These are phyloP conservation scores for Brasenia schreberi DNA, from an alignment of 164 flowering plant species.

Conservation along the genomic window DNA sequence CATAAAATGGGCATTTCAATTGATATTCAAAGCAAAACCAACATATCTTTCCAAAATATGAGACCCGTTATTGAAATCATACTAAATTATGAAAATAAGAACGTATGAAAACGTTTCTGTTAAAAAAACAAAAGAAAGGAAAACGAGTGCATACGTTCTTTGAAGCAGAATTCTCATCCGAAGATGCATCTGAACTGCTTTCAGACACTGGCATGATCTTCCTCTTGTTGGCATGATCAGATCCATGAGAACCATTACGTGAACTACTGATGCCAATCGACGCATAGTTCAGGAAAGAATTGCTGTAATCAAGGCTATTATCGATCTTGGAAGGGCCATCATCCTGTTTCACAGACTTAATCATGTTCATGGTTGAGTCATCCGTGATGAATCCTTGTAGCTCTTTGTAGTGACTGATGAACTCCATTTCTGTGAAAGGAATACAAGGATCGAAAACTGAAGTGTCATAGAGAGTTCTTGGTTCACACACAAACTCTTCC, in stretches of 20 bases:
- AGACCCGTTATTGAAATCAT: too few relatives aligned
- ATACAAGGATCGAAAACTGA: neutral
- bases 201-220: slow-evolving; percentile 13
- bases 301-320: neutral
- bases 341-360: neutral
- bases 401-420: neutral
- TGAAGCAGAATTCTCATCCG: slow-evolving; percentile 3
- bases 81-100: too few relatives aligned
- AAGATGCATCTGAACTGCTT: slow-evolving; percentile 20
- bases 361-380: neutral
- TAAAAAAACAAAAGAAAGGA: too few relatives aligned
- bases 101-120: too few relatives aligned
- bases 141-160: slow-evolving; percentile 2
- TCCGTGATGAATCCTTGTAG: neutral
- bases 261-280: neutral
- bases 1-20: too few relatives aligned
- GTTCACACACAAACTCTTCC: neutral
- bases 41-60: too few relatives aligned
- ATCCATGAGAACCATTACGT: neutral
- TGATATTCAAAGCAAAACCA: too few relatives aligned
- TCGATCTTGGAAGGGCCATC: neutral
- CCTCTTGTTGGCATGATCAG: slow-evolving; percentile 9
- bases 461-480: neutral
- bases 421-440: neutral
- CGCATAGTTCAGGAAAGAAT: neutral